Conservation (phyloP, 1,284 basidiomycete genomes). For the Trichosporon ovoides region DNA sequence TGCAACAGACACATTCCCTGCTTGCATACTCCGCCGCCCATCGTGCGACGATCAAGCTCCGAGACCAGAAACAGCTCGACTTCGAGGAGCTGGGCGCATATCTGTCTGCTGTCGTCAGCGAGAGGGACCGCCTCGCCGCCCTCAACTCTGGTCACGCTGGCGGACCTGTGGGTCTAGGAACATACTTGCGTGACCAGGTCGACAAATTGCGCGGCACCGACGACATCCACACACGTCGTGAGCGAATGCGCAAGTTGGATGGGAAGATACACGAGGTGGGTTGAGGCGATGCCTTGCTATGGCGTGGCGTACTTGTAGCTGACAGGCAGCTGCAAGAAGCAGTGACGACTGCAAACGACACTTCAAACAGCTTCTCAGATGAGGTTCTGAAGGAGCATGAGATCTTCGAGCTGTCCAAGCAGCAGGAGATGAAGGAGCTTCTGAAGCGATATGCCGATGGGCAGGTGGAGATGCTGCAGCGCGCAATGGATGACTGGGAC, state of each 20-base stretch:
- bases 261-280: conserved; percentile 86
- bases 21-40: conserved; percentile 84
- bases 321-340: conserved; percentile 78
- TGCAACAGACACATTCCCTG: conserved; percentile 81
- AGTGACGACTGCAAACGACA: conserved; percentile 89
- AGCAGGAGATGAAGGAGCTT: conserved; percentile 93
- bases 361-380: conserved; percentile 89
- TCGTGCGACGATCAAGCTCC: conserved; percentile 80
- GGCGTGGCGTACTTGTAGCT: conserved; percentile 4
- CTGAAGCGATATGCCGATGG: conserved; percentile 82
- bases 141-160: conserved; percentile 58
- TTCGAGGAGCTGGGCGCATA: conserved; percentile 97
- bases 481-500: conserved; percentile 88
- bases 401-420: conserved; percentile 83
- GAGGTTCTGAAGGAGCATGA: conserved; percentile 86
- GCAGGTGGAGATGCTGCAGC: conserved; percentile 88
- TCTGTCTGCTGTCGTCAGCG: conserved; percentile 79
- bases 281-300: conserved; percentile 8
- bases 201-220: conserved; percentile 87
- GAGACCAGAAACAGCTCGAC: conserved; percentile 97
- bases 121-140: conserved; percentile 85
- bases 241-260: conserved; percentile 88
- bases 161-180: conserved; percentile 64
- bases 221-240: conserved; percentile 77
- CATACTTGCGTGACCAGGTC: conserved; percentile 89